phyloP scores from a whole-genome alignment of 2,329 filamentous ascomycete genomes.

The Claviceps lovelessii region DNA sequence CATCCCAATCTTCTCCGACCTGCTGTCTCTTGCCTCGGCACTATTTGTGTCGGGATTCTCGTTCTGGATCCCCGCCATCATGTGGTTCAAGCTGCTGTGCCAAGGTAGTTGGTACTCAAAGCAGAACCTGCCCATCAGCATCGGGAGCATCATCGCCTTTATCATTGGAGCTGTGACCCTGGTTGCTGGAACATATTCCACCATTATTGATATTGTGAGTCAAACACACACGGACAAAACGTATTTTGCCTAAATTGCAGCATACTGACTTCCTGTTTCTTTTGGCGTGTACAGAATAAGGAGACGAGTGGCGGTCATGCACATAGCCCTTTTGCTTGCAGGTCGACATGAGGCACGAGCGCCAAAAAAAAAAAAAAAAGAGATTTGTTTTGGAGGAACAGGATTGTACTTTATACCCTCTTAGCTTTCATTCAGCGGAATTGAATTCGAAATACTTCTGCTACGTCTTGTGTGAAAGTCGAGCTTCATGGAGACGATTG shows the following conservation, averaged over 20 bases:
- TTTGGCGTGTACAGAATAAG: conserved; percentile 6
- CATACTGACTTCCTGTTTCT: neutral
- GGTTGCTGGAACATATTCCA: conserved; percentile 14
- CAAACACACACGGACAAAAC: neutral
- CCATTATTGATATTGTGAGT: conserved; percentile 15
- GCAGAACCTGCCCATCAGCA: conserved; percentile 12
- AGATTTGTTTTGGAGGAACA: neutral
- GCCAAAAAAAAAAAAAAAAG: conserved; percentile 3
- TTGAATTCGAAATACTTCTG: neutral
- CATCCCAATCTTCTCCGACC: conserved; percentile 56
- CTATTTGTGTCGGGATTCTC: conserved; percentile 30
- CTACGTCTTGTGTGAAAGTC: neutral
- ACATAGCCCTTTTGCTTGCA: conserved; percentile 9
- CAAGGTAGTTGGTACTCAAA: conserved; percentile 14
- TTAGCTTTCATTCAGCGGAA: neutral
- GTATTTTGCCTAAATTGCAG: neutral
- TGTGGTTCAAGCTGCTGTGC: conserved; percentile 25
- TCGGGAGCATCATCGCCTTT: conserved; percentile 10
- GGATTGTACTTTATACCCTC: neutral
- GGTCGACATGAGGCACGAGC: conserved; percentile 1
- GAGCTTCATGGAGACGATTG: neutral
- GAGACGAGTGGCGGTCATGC: conserved; percentile 9
- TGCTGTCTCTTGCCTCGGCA: conserved; percentile 40
- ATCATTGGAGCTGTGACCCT: conserved; percentile 13
- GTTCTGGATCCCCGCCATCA: conserved; percentile 25